Evolutionary conservation across 805 yeast genomes (phyloP).

Genomic region (Aciculoconidium aculeatum): DNA sequence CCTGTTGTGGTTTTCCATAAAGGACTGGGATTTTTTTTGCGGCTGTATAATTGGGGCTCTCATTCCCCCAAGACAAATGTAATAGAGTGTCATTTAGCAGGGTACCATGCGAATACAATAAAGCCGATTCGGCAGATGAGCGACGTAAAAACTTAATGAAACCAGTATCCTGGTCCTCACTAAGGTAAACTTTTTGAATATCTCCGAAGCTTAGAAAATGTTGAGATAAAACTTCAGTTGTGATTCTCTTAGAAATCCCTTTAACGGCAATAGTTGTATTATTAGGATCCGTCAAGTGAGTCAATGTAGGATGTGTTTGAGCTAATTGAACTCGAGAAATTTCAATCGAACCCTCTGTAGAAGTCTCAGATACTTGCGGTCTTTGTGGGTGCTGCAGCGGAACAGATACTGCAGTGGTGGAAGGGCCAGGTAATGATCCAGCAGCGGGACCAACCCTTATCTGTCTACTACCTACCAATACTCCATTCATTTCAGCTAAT

Average conservation of each 20-base stretch:
- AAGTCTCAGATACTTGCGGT: conserved; percentile 13
- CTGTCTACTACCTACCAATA: conserved; percentile 62
- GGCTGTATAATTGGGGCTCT: no score
- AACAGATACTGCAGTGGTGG: conserved; percentile 15
- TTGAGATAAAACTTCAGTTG: conserved; percentile 55
- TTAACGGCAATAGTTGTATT: conserved; percentile 73
- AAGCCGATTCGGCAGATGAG: conserved; percentile 32
- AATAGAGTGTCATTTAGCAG: conserved; percentile 26
- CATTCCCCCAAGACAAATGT: conserved; percentile 3
- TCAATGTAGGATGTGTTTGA: conserved; percentile 50
- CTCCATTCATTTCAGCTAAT: conserved; percentile 76
- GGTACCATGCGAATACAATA: conserved; percentile 26
- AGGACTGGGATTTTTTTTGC: conserved; percentile 13
- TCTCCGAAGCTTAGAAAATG: conserved; percentile 64
- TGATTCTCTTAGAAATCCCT: conserved; percentile 54
- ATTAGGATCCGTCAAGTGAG: conserved; percentile 70
- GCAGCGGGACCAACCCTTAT: conserved; percentile 60
- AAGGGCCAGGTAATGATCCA: no score
- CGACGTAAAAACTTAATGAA: conserved; percentile 24
- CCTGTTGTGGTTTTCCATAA: conserved; percentile 12
- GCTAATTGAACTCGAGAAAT: conserved; percentile 16
- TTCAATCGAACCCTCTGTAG: conserved; percentile 9
- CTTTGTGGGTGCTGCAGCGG: conserved; percentile 2
- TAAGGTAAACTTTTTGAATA: conserved; percentile 19
- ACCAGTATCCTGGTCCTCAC: conserved; percentile 18